Percentiles rank a stretch among this genome's conserved stretches.
Conservation (phyloP, 495 filamentous ascomycete species). For the Penicillium mononematosum region DNA sequence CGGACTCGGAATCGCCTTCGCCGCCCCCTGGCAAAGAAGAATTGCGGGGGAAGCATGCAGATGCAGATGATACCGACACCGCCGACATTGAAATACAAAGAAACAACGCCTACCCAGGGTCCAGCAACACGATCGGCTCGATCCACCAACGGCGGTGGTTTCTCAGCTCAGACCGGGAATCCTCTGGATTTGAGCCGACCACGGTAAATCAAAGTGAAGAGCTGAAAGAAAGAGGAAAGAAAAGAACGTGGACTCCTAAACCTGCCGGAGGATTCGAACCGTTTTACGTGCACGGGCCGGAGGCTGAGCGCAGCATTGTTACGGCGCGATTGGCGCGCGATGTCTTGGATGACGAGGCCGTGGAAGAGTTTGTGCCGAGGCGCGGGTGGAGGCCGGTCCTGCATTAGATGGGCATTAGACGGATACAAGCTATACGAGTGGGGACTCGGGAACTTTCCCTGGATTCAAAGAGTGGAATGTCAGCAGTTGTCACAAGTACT, state of each 20-base stretch:
- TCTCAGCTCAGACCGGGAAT: conserved; percentile 53
- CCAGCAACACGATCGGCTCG: conserved; percentile 59
- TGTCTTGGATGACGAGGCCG: conserved; percentile 57
- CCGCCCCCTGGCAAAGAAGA: conserved; percentile 1
- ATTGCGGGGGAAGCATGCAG: conserved; percentile 5
- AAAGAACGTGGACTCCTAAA: conserved; percentile 27
- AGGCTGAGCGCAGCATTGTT: conserved; percentile 60
- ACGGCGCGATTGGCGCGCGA: conserved; percentile 58
- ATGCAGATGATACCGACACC: conserved; percentile 12
- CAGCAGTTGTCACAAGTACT: not conserved
- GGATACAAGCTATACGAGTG: not conserved
- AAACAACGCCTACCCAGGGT: conserved; percentile 64
- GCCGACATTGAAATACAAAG: conserved; percentile 51
- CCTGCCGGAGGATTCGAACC: conserved; percentile 42
- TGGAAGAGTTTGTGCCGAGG: conserved; percentile 51
- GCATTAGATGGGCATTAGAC: conserved; percentile 32
- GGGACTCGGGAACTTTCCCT: not conserved
- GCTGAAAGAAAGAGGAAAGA: conserved; percentile 1
- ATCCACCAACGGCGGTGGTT: conserved; percentile 66
- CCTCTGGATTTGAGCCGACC: conserved; percentile 51
- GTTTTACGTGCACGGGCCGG: conserved; percentile 58
- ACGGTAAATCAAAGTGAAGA: not conserved
- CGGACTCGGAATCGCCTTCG: conserved; percentile 15
- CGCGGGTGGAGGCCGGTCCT: conserved; percentile 58
- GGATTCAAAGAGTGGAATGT: not conserved